Evolutionary conservation across 2,329 filamentous ascomycete species (phyloP).

Genomic region (Tolypocladium inflatum): DNA sequence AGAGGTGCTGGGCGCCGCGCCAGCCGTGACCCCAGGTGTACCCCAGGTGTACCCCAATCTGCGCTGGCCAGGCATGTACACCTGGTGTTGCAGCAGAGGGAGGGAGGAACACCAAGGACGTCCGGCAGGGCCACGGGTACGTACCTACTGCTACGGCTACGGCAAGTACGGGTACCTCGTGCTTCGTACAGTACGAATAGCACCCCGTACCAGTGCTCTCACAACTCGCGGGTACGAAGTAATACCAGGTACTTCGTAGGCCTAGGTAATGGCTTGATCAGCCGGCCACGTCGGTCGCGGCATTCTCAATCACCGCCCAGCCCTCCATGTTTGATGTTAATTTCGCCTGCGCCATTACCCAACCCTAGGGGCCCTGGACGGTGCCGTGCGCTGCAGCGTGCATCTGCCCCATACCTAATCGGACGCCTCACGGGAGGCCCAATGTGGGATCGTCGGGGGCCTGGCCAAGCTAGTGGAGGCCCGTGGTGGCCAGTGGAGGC

Average conservation of each 20-base stretch:
- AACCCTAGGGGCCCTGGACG: not conserved
- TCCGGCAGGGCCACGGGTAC: too few species aligned
- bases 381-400: not conserved
- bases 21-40: not conserved
- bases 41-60: not conserved
- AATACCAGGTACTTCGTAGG: too few species aligned
- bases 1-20: not conserved
- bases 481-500: too few species aligned
- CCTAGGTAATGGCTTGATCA: not conserved
- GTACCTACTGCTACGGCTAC: too few species aligned
- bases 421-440: conserved; percentile 2
- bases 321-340: conserved; percentile 3
- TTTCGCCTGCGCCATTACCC: conserved; percentile 2
- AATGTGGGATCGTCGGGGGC: conserved; percentile 4
- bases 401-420: not conserved
- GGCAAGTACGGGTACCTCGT: too few species aligned
- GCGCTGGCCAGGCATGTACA: not conserved
- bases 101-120: too few species aligned
- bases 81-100: too few species aligned
- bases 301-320: not conserved
- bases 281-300: not conserved
- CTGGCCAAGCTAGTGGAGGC: not conserved
- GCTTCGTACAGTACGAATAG: too few species aligned
- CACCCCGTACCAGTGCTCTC: too few species aligned
- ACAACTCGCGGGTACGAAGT: too few species aligned